Conservation (phyloP, 257 asterid genomes). For the Oldenlandia corymbosa region DNA sequence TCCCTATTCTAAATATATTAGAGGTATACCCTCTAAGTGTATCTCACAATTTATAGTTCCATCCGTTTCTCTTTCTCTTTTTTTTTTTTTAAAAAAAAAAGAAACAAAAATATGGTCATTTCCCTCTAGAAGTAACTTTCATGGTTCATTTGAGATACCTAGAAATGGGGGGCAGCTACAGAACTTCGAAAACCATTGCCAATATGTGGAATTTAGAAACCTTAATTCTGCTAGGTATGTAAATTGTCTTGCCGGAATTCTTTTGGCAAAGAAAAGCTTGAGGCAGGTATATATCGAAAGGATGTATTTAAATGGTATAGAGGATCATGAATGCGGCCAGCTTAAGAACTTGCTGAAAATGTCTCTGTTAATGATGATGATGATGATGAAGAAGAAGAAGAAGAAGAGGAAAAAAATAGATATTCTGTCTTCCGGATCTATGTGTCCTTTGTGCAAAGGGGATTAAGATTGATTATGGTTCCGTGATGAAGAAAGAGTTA, state of each 20-base stretch:
- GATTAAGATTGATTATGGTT: too few species aligned
- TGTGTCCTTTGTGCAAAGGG: too few species aligned
- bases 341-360: background rate
- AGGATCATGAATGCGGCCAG: background rate
- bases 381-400: too few species aligned
- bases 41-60: too few species aligned
- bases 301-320: background rate
- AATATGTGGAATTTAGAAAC: slow-evolving; percentile 8
- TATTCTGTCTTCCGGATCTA: too few species aligned
- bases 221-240: background rate
- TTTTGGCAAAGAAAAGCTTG: slow-evolving; percentile 5
- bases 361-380: too few species aligned
- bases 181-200: slow-evolving; percentile 5
- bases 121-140: background rate
- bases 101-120: background rate
- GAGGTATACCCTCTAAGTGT: too few species aligned
- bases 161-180: background rate
- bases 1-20: too few species aligned
- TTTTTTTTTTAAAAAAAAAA: background rate
- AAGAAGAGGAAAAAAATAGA: too few species aligned
- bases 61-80: too few species aligned
- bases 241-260: slow-evolving; percentile 3
- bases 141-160: slow-evolving; percentile 6
- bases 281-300: slow-evolving; percentile 7
- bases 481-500: too few species aligned